A percentile compares a stretch with the other conserved stretches of the same genome.
Conservation (phyloP, 768 basidiomycete species). For the Trametopsis cervina region DNA sequence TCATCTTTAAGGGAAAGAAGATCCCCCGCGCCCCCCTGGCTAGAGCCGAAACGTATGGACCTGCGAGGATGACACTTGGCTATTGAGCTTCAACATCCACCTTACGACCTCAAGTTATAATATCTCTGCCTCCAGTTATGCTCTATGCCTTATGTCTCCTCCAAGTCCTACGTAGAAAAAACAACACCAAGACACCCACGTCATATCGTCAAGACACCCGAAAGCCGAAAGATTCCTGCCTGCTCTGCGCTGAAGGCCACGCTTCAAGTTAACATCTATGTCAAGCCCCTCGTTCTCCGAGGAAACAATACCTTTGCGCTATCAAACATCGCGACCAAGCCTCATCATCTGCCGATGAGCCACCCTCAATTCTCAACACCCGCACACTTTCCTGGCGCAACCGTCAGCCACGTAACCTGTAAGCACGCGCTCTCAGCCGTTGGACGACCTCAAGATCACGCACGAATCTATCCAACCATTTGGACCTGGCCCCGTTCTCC, state of each 20-base stretch:
- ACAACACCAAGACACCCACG: neutral
- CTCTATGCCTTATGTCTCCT: neutral
- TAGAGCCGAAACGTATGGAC: conserved; percentile 67
- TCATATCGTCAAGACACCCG: neutral
- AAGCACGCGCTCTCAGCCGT: neutral
- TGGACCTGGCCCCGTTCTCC: neutral
- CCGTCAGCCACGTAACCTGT: no score
- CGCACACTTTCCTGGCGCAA: no score
- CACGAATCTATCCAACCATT: neutral
- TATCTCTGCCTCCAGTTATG: neutral
- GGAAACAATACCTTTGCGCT: neutral
- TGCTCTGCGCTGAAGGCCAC: no score
- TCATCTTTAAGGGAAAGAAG: conserved; percentile 53
- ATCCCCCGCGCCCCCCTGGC: conserved; percentile 38
- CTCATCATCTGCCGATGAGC: no score
- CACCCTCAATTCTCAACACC: no score
- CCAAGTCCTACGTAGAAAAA: neutral
- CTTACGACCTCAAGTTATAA: neutral
- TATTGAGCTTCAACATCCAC: conserved; percentile 8
- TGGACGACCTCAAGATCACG: conserved; percentile 1
- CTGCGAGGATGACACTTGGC: conserved; percentile 41
- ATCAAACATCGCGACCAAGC: neutral
- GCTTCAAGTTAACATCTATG: no score
- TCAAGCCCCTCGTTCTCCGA: no score
- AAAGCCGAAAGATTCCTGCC: no score